Evolutionary conservation across 1,284 basidiomycete species (phyloP).

Genomic region (Agroathelia rolfsii): DNA sequence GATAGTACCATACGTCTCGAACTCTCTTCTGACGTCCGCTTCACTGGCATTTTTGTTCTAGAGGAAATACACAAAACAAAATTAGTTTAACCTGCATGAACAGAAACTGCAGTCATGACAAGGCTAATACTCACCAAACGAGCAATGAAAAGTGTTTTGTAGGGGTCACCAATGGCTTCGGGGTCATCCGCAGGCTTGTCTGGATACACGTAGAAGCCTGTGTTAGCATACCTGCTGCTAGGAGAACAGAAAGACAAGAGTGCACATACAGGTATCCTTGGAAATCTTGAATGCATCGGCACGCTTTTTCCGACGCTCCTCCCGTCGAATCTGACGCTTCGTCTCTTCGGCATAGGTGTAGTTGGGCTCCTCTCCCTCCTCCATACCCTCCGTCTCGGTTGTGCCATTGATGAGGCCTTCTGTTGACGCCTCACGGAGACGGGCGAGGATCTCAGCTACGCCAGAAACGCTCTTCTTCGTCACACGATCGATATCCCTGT

Average conservation of each 20-base stretch:
- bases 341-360: conserved; percentile 73
- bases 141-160: conserved; percentile 96
- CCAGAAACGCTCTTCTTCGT: conserved; percentile 62
- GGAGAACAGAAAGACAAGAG: conserved; percentile 4
- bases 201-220: conserved; percentile 22
- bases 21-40: conserved; percentile 85
- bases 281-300: conserved; percentile 73
- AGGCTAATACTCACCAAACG: conserved; percentile 54
- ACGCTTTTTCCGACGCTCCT: conserved; percentile 72
- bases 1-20: conserved; percentile 92
- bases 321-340: conserved; percentile 66
- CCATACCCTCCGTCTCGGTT: conserved; percentile 50
- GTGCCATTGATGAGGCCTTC: conserved; percentile 51
- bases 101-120: background rate
- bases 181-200: conserved; percentile 87
- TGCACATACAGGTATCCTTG: conserved; percentile 78
- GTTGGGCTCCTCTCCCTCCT: conserved; percentile 71
- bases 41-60: conserved; percentile 89
- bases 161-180: conserved; percentile 95
- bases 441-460: conserved; percentile 64
- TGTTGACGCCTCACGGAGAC: conserved; percentile 69
- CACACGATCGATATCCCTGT: conserved; percentile 71
- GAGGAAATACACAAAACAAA: conserved; percentile 13
- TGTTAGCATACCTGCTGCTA: conserved; percentile 10
- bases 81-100: conserved; percentile 14